Evolutionary conservation across 345 rosid genomes (phyloP), one percentile per base, ranked within the genome.

Genomic region (Reutealis trisperma): DNA sequence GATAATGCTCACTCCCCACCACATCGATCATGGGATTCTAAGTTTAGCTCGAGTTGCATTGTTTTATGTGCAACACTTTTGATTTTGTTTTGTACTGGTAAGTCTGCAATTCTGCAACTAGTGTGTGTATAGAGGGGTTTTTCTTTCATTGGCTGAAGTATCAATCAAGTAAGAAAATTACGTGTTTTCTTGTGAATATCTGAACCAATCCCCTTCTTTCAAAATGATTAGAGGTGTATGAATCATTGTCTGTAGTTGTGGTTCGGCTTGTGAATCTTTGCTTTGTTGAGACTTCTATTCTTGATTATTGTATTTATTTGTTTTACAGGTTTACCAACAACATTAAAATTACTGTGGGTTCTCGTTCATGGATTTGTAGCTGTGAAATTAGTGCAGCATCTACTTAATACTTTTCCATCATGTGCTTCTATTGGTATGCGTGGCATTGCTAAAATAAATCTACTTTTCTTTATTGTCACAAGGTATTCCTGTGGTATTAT

Each of bases 341-440:
- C 79, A 10, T 65, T 89, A 30, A 89, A 88, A 74, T 77, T 88
- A 63, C 19, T 84, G 77, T 96, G 98, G 98, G 87, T 91, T 78
- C 80, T 89, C 25, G 80, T 85, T 72, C 99, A 96, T 78, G 99
- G 97, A 68, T 70, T 91, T 75, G 90, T 91, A 16, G 89, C 93
- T 25, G 91, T 91, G 75, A 83, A 79, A 61, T 78, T 93, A 49
- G 84, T 91, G 84, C 93, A 79, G 80, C 95, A 90, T 84, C 84
- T 92, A 71, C 90, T 96, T 72, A 55, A 79, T 71, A 85, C 91
- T 6, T 96, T 96, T 73, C 94, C 97, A 16, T 87, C 85, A 75
- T 93, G 97, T 83, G 91, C 94, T 77, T 96, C 97, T 34, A 84
- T 96, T n/a, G 98, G 99, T 96, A 84, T 78, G 83, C 82, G n/a